phyloP scores from a whole-genome alignment of 2,329 filamentous ascomycete species.

The Diplocarpon rosae region DNA sequence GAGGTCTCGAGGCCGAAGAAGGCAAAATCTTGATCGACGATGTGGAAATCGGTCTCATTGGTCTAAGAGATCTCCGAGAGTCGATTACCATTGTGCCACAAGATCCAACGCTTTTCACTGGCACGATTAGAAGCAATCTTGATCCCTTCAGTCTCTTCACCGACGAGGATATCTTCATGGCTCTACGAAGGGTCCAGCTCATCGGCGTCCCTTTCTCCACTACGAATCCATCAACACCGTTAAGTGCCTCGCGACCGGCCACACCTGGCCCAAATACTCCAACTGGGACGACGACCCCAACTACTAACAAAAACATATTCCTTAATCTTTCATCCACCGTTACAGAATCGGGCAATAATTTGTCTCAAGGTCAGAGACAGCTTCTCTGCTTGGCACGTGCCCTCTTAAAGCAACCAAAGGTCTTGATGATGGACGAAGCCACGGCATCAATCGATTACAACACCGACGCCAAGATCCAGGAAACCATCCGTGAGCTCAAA shows the following conservation, averaged over 20 bases:
- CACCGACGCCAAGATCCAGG: constrained; percentile 92
- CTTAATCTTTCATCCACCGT: constrained; percentile 73
- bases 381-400: constrained; percentile 88
- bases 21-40: constrained; percentile 86
- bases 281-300: constrained; percentile 26
- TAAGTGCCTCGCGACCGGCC: constrained; percentile 23
- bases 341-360: constrained; percentile 82
- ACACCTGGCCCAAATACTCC: constrained; percentile 19
- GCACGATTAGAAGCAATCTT: constrained; percentile 82
- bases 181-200: constrained; percentile 78
- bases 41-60: constrained; percentile 81
- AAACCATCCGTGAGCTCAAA: constrained; percentile 84
- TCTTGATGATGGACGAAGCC: constrained; percentile 98
- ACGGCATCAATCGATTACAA: constrained; percentile 96
- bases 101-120: constrained; percentile 88
- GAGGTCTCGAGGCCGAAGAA: constrained; percentile 79
- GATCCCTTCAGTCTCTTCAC: constrained; percentile 86
- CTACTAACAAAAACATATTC: constrained; percentile 92
- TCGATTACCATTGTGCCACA: constrained; percentile 96
- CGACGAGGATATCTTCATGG: constrained; percentile 81
- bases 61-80: constrained; percentile 84
- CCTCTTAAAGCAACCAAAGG: constrained; percentile 79
- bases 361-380: constrained; percentile 93
- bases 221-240: constrained; percentile 25
- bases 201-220: constrained; percentile 43